Conservation (phyloP, 768 basidiomycete species). For the Collybia nuda region DNA sequence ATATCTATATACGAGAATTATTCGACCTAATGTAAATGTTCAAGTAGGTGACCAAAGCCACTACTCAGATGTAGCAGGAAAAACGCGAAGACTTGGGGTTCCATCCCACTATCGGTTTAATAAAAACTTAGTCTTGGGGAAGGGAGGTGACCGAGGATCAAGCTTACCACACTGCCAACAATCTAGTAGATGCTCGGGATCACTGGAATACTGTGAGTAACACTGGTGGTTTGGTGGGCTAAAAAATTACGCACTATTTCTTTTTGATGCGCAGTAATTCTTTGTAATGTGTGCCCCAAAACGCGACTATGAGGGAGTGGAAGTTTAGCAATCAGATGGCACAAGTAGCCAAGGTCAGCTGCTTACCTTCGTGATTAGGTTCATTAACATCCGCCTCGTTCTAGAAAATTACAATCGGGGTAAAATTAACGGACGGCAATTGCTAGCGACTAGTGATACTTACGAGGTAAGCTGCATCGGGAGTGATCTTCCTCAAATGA, state of each 20-base stretch:
- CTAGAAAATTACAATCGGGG: conserved; percentile 18
- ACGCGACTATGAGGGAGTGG: conserved; percentile 24
- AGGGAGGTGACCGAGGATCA: neutral
- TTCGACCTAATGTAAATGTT: too few relatives aligned
- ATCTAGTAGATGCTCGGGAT: conserved; percentile 45
- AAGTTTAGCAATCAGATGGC: neutral
- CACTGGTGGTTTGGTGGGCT: neutral
- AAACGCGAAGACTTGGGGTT: conserved; percentile 28
- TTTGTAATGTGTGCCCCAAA: conserved; percentile 45
- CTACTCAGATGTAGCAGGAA: conserved; percentile 28
- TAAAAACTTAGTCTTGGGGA: neutral
- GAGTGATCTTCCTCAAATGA: conserved; percentile 39
- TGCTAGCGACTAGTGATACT: conserved; percentile 8
- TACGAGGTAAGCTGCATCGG: conserved; percentile 45
- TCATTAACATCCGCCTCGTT: conserved; percentile 52
- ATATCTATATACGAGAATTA: too few relatives aligned
- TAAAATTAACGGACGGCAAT: neutral
- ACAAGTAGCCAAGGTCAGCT: neutral
- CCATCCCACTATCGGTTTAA: conserved; percentile 31
- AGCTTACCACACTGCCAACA: conserved; percentile 51
- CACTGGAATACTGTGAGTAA: conserved; percentile 26
- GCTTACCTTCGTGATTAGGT: conserved; percentile 39
- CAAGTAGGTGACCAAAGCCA: too few relatives aligned
- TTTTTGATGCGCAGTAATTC: conserved; percentile 39
- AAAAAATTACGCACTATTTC: conserved; percentile 39